Percentiles rank a stretch among this genome's conserved stretches.
These are phyloP conservation scores for Aspergillus floridensis DNA, from an alignment of 2,329 filamentous ascomycete genomes.

Conservation along the genomic window DNA sequence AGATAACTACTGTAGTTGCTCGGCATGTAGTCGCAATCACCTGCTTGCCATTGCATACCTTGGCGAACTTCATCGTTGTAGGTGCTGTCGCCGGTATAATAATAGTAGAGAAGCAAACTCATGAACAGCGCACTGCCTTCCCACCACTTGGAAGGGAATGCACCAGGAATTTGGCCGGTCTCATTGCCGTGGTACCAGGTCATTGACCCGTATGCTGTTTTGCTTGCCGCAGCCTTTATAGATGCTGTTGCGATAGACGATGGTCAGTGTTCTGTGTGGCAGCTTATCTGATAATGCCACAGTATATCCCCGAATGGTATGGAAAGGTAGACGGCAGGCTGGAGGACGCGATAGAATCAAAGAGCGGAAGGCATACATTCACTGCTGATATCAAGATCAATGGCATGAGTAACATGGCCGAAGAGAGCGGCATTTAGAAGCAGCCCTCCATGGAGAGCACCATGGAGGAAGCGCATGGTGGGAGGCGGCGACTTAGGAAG, in stretches of 20 bases:
- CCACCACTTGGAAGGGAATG: conserved; percentile 73
- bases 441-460: conserved; percentile 3
- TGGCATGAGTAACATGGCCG: conserved; percentile 14
- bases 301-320: not conserved
- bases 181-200: conserved; percentile 53
- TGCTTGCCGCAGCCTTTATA: conserved; percentile 43
- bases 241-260: conserved; percentile 31
- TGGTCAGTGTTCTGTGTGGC: not conserved
- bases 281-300: too few relatives aligned
- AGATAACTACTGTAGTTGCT: conserved; percentile 37
- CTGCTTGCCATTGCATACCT: conserved; percentile 35
- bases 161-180: conserved; percentile 51
- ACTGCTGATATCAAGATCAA: conserved; percentile 28
- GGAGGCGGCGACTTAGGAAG: not conserved
- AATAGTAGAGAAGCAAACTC: conserved; percentile 68
- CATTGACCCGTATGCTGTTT: conserved; percentile 50
- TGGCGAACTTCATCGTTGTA: conserved; percentile 59
- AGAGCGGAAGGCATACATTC: conserved; percentile 20
- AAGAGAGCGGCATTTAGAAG: conserved; percentile 6
- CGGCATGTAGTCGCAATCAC: conserved; percentile 38
- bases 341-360: not conserved
- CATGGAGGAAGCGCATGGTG: conserved; percentile 4
- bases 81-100: conserved; percentile 61
- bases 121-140: conserved; percentile 68
- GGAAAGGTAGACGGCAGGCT: not conserved